Conservation (phyloP, 176 grass and related monocot genomes). For the Oryza glumipatula region DNA sequence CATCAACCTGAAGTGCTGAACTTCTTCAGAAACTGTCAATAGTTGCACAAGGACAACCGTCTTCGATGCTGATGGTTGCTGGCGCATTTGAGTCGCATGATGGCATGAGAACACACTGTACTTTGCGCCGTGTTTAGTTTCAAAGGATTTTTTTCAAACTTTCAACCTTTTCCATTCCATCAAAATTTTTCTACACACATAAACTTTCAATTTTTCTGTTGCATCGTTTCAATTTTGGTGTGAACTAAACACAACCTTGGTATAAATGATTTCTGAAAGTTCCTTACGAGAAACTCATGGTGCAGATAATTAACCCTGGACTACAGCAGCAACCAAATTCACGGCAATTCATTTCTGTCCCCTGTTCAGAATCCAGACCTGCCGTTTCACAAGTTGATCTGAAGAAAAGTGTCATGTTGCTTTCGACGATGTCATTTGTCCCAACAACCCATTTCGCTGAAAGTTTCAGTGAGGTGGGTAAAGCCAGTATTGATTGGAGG, state of each 20-base stretch:
- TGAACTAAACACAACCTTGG: neutral
- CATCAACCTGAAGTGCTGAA: too few relatives aligned
- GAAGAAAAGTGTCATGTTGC: neutral
- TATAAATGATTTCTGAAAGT: neutral
- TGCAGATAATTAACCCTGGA: neutral
- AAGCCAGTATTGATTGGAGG: too few relatives aligned
- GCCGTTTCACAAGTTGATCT: neutral
- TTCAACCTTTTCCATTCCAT: too few relatives aligned
- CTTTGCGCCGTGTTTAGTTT: too few relatives aligned
- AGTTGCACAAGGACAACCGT: neutral
- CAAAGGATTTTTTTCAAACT: too few relatives aligned
- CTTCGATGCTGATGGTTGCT: neutral
- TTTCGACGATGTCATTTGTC: neutral
- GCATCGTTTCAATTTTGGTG: too few relatives aligned
- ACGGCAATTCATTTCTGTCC: neutral
- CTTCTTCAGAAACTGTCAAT: too few relatives aligned
- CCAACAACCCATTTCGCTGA: neutral
- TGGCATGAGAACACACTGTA: too few relatives aligned
- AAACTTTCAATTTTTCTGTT: too few relatives aligned
- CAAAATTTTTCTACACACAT: too few relatives aligned
- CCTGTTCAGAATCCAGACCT: neutral
- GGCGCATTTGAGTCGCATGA: neutral
- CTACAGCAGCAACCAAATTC: too few relatives aligned
- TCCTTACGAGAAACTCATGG: neutral
- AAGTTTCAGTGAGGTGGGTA: neutral